Base-by-base conservation (phyloP, 2,329 filamentous ascomycete genomes). In the Emericellopsis cladophorae region DNA sequence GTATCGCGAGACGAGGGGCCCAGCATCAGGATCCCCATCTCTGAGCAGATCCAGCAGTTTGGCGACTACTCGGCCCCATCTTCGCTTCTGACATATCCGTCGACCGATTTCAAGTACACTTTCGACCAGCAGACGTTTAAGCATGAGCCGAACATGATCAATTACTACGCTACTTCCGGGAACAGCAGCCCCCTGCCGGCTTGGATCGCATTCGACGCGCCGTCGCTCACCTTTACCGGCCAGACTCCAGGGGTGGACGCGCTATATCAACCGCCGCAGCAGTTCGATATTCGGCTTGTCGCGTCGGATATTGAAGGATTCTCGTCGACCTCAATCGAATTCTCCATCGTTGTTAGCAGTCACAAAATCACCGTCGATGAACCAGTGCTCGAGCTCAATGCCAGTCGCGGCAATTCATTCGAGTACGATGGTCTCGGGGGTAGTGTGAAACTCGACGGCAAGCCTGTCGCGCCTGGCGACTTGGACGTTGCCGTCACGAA, bases 141-240 rank as follows among this genome's bases (percentile, higher is more conserved):
- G n/a, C 61, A 71, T 34, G 62, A 67, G 4, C 59, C 59, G 4
- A 61, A 65, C 9, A 63, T 60, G 14, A 68, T 79, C 39, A 76
- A 77, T 43, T 94, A 88, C 57, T 90, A 92, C 54, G 84, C 85
- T 8, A 78, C 82, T 4, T 82, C 84, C 4, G 69, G 68, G 5
- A 74, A 90, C 52, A 84, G 84, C 52, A 84, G 83, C n/a, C 87
- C 88, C 31, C 64, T 95, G 31, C 88, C 88, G 16, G 80, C 86
- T 1, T 95, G 88, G 88, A 65, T 94, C 36, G 64, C 64, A n/a
- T 95, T 95, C 52, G 74, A 92, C 49, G 54, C 72, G 1, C 55
- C 55, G 2, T 67, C 60, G 1, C 62, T 94, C 32, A 70, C 68
- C 1, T 93, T 94, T 50, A 74, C 72, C 1, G 88, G 88, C 21